Percentiles rank a stretch among this genome's conserved stretches.
These are phyloP conservation scores for Boechera divaricarpa DNA, from an alignment of 345 rosid genomes.

Conservation along the genomic window DNA sequence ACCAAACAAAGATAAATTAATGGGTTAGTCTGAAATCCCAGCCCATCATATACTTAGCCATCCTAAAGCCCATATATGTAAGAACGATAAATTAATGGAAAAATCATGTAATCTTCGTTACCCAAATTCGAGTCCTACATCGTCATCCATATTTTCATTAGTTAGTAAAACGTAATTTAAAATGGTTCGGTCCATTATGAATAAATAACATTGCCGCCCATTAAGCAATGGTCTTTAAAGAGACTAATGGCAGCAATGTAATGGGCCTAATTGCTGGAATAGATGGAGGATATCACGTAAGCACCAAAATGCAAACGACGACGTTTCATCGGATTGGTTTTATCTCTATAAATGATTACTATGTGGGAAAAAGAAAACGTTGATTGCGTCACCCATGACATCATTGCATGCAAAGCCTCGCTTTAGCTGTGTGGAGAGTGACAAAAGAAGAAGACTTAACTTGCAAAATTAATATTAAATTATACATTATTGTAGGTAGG, in stretches of 20 bases:
- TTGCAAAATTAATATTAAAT: slow-evolving; percentile 3
- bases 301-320: not conserved
- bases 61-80: not conserved
- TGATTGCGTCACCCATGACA: slow-evolving; percentile 41
- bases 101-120: not conserved
- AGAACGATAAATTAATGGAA: not conserved
- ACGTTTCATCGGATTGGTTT: not conserved
- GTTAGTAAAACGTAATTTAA: not conserved
- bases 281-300: not conserved
- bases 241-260: not conserved
- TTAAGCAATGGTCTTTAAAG: not conserved
- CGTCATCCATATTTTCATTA: not conserved
- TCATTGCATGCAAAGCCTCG: slow-evolving; percentile 37
- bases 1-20: too few species aligned
- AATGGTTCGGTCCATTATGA: too few species aligned
- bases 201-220: too few species aligned
- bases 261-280: slow-evolving; percentile 2
- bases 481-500: slow-evolving; percentile 15
- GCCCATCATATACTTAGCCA: not conserved
- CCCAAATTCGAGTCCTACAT: not conserved
- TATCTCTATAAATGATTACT: not conserved
- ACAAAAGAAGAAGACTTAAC: slow-evolving; percentile 29
- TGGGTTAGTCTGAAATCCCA: not conserved
- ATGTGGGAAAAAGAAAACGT: slow-evolving; percentile 8
- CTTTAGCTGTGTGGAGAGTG: slow-evolving; percentile 40